These are phyloP conservation scores for Podospora anserina DNA, from an alignment of 495 filamentous ascomycete genomes.

Conservation along the genomic window DNA sequence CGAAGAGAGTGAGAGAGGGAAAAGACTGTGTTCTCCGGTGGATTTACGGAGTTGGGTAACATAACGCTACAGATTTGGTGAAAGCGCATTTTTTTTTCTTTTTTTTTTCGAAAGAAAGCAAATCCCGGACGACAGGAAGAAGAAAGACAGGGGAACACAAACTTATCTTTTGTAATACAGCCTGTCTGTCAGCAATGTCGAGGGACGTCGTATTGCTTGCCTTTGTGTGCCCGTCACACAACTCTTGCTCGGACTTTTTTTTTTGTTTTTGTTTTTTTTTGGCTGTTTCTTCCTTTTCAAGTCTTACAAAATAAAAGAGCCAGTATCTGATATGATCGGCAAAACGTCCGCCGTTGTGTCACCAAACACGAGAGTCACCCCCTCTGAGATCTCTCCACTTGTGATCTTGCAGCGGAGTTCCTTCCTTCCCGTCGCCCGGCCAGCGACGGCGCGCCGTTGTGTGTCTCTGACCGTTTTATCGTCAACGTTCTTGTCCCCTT, in stretches of 20 bases:
- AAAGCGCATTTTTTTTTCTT: too few species aligned
- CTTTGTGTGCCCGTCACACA: background rate
- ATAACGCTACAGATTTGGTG: background rate
- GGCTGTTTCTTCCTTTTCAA: background rate
- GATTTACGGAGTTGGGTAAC: background rate
- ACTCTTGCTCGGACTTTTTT: background rate
- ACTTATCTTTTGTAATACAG: background rate
- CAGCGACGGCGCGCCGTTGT: background rate
- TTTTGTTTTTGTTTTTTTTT: too few species aligned
- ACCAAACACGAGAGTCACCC: background rate
- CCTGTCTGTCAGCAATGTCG: background rate
- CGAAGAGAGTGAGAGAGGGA: background rate
- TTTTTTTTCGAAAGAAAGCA: background rate
- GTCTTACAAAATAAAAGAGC: background rate
- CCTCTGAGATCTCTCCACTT: background rate
- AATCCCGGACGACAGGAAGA: background rate
- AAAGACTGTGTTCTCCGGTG: background rate
- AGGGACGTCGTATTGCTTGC: constrained; percentile 5
- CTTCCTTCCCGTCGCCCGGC: background rate
- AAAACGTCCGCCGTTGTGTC: background rate
- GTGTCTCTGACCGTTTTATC: background rate
- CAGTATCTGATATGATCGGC: background rate
- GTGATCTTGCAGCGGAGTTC: constrained; percentile 10
- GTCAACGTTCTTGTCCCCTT: background rate
- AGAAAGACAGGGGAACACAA: background rate